A percentile compares a stretch with the other conserved stretches of the same genome.
phyloP scores from a whole-genome alignment of 257 asterid genomes.

The Echium plantagineum region DNA sequence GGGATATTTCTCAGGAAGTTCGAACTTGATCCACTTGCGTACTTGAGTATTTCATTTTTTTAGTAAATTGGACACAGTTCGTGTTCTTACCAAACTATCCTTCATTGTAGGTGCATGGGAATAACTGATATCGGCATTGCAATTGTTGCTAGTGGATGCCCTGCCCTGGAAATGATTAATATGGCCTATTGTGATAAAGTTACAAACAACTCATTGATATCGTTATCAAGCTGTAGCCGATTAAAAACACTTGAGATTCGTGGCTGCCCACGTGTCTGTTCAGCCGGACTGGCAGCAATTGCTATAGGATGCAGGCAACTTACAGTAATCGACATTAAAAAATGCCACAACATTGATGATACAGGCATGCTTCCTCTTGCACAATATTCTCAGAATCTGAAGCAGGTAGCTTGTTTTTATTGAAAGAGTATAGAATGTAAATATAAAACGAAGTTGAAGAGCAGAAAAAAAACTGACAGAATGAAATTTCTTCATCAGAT shows the following conservation, averaged over 20 bases:
- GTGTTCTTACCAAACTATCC: not conserved
- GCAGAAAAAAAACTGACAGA: not conserved
- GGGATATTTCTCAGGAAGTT: not conserved
- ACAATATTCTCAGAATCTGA: conserved; percentile 14
- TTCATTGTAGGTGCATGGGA: conserved; percentile 15
- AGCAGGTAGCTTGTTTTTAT: conserved; percentile 13
- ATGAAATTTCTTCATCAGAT: conserved; percentile 16
- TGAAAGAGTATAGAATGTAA: too few species aligned
- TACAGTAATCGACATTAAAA: conserved; percentile 21
- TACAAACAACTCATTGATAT: conserved; percentile 15
- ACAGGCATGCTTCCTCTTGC: conserved; percentile 27
- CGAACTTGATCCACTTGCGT: too few species aligned
- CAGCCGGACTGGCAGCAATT: conserved; percentile 19
- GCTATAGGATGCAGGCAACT: conserved; percentile 21
- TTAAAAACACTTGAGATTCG: conserved; percentile 25
- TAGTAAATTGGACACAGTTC: not conserved
- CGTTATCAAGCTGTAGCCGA: conserved; percentile 12
- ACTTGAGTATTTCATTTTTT: too few species aligned
- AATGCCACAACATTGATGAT: conserved; percentile 20
- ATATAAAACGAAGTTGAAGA: not conserved
- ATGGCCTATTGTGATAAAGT: conserved; percentile 25
- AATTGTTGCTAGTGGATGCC: conserved; percentile 22
- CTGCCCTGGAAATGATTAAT: conserved; percentile 22
- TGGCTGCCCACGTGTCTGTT: conserved; percentile 25
- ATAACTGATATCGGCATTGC: conserved; percentile 20